Conservation (phyloP, 345 rosid genomes). For the Euphorbia lathyris region DNA sequence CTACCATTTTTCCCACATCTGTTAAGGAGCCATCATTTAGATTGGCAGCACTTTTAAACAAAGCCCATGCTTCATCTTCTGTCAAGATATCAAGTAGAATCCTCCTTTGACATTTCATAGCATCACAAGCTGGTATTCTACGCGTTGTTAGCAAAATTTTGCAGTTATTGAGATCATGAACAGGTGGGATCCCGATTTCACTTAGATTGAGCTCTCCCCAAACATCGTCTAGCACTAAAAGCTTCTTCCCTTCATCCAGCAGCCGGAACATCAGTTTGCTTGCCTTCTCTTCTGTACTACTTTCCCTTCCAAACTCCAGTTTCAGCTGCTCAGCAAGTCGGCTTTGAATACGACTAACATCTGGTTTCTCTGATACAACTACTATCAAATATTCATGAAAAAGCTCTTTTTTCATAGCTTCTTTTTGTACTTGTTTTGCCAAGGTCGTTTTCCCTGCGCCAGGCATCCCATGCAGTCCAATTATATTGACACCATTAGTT, state of each 20-base stretch:
- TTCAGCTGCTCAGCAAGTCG: background rate
- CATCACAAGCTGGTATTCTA: background rate
- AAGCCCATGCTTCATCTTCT: slow-evolving; percentile 3
- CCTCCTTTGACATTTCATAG: slow-evolving; percentile 1
- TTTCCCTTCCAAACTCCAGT: background rate
- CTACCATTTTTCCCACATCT: background rate
- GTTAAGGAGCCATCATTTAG: background rate
- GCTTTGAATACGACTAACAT: background rate
- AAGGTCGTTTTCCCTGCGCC: background rate
- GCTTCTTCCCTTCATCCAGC: background rate
- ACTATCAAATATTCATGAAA: background rate
- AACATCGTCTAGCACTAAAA: background rate
- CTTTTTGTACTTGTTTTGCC: background rate
- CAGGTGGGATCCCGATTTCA: background rate
- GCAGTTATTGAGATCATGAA: background rate
- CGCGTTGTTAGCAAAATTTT: slow-evolving; percentile 3
- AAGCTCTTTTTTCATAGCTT: background rate
- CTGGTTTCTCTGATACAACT: background rate
- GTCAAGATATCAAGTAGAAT: background rate
- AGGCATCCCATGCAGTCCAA: background rate
- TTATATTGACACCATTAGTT: background rate
- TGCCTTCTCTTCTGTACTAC: background rate
- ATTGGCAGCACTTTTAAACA: background rate
- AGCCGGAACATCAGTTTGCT: slow-evolving; percentile 1
- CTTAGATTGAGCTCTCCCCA: slow-evolving; percentile 4